phyloP scores from a whole-genome alignment of 352 stramenopile genomes.

The Globisporangium okanoganense region DNA sequence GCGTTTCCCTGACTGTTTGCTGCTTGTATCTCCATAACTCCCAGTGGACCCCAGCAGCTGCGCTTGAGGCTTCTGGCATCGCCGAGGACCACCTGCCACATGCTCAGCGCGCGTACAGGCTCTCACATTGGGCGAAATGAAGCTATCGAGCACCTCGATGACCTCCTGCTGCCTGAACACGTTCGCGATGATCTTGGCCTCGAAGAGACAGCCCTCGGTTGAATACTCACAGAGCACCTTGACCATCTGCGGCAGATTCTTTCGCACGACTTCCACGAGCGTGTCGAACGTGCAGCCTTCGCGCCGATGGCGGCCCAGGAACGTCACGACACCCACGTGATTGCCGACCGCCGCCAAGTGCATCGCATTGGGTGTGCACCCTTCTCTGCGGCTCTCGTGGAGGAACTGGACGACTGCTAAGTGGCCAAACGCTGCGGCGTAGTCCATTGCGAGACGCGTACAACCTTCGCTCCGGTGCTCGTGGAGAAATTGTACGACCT shows the following conservation, averaged over 20 bases:
- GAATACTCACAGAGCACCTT: not conserved
- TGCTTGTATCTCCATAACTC: not conserved
- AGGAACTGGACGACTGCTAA: not conserved
- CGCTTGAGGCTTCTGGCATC: not conserved
- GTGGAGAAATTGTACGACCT: not conserved
- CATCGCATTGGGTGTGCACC: not conserved
- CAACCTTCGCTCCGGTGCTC: not conserved
- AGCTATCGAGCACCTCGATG: not conserved
- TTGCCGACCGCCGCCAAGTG: not conserved
- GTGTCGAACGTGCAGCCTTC: constrained; percentile 1
- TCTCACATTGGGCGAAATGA: not conserved
- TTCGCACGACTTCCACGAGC: not conserved
- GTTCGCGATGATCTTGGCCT: not conserved
- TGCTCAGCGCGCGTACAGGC: not conserved
- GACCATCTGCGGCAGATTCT: not conserved
- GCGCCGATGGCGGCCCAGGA: not conserved
- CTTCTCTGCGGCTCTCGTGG: not conserved
- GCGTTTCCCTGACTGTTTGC: not conserved
- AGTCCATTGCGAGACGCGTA: not conserved
- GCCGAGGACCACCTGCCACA: not conserved
- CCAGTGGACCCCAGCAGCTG: not conserved
- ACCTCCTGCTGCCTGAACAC: not conserved
- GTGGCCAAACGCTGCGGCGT: not conserved
- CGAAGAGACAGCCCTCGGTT: constrained; percentile 1
- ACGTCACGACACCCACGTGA: not conserved